Evolutionary conservation across 2,329 filamentous ascomycete genomes (phyloP).

Genomic region (Diaporthe velutina): DNA sequence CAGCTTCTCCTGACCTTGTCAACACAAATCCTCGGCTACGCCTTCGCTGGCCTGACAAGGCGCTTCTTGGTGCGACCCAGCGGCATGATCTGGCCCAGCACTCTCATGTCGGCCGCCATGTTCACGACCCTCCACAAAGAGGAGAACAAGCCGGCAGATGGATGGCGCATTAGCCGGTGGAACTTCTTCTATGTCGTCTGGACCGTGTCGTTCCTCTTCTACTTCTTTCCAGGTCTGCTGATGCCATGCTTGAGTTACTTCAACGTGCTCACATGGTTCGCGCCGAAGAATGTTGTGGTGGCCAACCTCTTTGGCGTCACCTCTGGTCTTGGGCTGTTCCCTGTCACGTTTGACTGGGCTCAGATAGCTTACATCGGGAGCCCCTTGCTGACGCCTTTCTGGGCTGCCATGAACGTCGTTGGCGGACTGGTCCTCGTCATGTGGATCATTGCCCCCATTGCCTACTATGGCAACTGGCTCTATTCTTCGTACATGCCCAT

Average conservation of each 20-base stretch:
- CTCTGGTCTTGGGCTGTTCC: constrained; percentile 87
- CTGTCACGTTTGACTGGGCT: constrained; percentile 91
- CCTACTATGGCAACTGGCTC: constrained; percentile 84
- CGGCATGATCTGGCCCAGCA: constrained; percentile 93
- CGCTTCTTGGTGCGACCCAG: constrained; percentile 86
- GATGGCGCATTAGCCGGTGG: constrained; percentile 86
- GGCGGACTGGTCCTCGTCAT: constrained; percentile 85
- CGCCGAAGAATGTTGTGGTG: constrained; percentile 86
- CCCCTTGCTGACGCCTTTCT: constrained; percentile 85
- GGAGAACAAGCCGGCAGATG: constrained; percentile 84
- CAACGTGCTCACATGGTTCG: constrained; percentile 90
- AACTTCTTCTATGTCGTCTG: constrained; percentile 86
- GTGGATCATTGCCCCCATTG: constrained; percentile 84
- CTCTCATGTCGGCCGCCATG: constrained; percentile 90
- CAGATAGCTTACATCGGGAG: constrained; percentile 92
- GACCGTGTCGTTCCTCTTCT: constrained; percentile 80
- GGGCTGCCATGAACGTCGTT: constrained; percentile 88
- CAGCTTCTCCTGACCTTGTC: constrained; percentile 87
- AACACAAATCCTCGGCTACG: constrained; percentile 88
- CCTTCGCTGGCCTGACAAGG: constrained; percentile 85
- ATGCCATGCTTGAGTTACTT: constrained; percentile 91
- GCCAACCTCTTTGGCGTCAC: constrained; percentile 88
- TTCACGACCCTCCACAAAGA: constrained; percentile 88
- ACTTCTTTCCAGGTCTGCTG: constrained; percentile 85
- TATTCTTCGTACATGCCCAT: constrained; percentile 91